Conservation (phyloP, 768 basidiomycete species). For the Leccinum rimulosum region DNA sequence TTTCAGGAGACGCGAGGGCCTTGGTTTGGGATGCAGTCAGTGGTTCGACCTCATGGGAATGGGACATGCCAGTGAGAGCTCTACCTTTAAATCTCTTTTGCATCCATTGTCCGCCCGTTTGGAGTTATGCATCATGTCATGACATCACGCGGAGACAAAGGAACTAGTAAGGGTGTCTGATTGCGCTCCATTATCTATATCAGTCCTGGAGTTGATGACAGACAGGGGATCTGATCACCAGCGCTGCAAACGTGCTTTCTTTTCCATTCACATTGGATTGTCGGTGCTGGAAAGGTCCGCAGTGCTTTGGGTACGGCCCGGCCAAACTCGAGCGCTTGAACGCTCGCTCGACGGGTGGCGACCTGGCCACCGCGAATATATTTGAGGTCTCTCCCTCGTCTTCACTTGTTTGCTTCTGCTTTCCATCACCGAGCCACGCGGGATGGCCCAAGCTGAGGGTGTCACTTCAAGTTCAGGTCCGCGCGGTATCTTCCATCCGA, state of each 20-base stretch:
- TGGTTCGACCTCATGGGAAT: neutral
- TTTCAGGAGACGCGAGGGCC: neutral
- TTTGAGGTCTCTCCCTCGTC: neutral
- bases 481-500: neutral
- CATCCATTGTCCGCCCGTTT: slow-evolving; percentile 2
- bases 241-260: neutral
- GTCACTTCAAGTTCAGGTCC: neutral
- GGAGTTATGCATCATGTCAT: neutral
- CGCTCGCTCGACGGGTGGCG: neutral
- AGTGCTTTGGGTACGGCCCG: neutral
- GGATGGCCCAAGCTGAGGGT: neutral
- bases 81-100: neutral
- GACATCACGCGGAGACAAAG: neutral
- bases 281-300: neutral
- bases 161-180: neutral
- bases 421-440: neutral
- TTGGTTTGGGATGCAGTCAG: neutral
- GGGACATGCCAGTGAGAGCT: neutral
- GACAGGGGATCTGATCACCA: neutral
- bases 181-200: neutral
- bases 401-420: neutral
- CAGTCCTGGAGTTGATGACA: neutral
- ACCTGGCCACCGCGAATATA: neutral
- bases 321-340: neutral
- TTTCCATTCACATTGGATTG: neutral